Evolutionary conservation across 345 rosid genomes (phyloP).

Genomic region (Brassica napus): Da-Ae NC_063450.1:3610001-3610500

Average conservation of each 20-base stretch:
- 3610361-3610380: slow-evolving; percentile 22
- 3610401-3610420: slow-evolving; percentile 1
- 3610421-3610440: slow-evolving; percentile 20
- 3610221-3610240: slow-evolving; percentile 83
- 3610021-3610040: slow-evolving; percentile 54
- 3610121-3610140: slow-evolving; percentile 85
- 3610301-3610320: slow-evolving; percentile 31
- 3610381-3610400: slow-evolving; percentile 12
- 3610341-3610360: slow-evolving; percentile 15
- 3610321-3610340: slow-evolving; percentile 15
- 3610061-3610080: slow-evolving; percentile 51
- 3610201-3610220: slow-evolving; percentile 43
- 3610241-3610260: slow-evolving; percentile 54
- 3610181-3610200: slow-evolving; percentile 60
- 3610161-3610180: slow-evolving; percentile 87
- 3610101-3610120: slow-evolving; percentile 89
- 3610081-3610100: slow-evolving; percentile 90
- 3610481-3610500: slow-evolving; percentile 28
- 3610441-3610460: slow-evolving; percentile 27
- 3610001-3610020: slow-evolving; percentile 40
- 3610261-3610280: slow-evolving; percentile 32
- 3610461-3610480: slow-evolving; percentile 30
- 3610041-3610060: slow-evolving; percentile 57
- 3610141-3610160: slow-evolving; percentile 99
- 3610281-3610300: slow-evolving; percentile 27